These are phyloP conservation scores for Nitzschia palea DNA, from an alignment of 108 stramenopile genomes.

Conservation along the genomic window DNA sequence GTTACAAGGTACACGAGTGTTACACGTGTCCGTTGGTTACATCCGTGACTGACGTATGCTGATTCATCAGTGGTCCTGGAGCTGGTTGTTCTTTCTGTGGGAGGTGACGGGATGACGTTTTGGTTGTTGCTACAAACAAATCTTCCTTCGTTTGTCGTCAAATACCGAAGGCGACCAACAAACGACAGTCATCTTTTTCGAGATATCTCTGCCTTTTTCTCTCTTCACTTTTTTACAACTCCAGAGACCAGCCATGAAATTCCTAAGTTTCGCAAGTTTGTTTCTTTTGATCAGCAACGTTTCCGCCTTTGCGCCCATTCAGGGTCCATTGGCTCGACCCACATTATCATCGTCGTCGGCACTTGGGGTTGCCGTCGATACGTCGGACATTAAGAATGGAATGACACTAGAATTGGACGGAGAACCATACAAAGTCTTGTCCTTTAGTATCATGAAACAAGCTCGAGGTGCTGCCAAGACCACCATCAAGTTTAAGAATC, in stretches of 20 bases:
- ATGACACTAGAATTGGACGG: constrained; percentile 92
- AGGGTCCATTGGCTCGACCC: too few relatives aligned
- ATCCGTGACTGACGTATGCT: background rate
- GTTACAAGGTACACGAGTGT: background rate
- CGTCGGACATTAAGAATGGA: constrained; percentile 94
- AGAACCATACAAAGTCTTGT: constrained; percentile 85
- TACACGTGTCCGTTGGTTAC: background rate
- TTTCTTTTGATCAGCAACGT: background rate
- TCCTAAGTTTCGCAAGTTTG: background rate
- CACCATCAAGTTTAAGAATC: constrained; percentile 93
- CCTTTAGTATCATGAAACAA: constrained; percentile 93
- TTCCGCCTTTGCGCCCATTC: background rate
- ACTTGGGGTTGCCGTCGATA: constrained; percentile 74
- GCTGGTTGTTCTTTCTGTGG: too few relatives aligned
- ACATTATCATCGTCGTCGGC: background rate
- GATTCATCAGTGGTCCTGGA: background rate
- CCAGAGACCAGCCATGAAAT: background rate
- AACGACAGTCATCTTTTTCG: background rate
- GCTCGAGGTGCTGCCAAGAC: constrained; percentile 91
- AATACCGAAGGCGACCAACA: background rate
- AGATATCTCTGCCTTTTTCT: background rate
- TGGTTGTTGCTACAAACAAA: too few relatives aligned
- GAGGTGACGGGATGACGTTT: too few relatives aligned
- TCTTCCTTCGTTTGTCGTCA: too few relatives aligned
- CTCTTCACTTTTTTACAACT: background rate